Evolutionary conservation across 192 early-diverging fungal species (phyloP), one percentile per base, ranked within the genome.

Genomic region (Umbelopsis ramanniana): DNA sequence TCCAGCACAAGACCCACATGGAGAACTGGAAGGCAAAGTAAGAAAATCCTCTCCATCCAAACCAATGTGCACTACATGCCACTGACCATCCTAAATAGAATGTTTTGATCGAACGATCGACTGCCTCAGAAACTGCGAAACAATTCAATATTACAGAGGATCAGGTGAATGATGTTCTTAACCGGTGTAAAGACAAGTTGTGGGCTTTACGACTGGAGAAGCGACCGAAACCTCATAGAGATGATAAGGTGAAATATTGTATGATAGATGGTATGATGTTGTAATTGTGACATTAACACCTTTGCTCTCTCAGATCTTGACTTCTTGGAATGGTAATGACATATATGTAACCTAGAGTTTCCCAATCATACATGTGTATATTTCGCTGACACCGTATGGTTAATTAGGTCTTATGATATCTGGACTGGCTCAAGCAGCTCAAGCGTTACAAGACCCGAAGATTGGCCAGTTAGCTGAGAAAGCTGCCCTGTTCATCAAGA

Each of bases 11-110:
- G 89, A 90, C 66, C 87, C 87, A 23, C 88, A 89, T 47, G 80
- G 83, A 4, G 89, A 90, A 70, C 46, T 90, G 14, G 29, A n/a
- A 21, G 74, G 79, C 37, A 87, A 89, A 73, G 87, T 87, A 83
- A 21, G 12, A 12, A 1, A 43, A 4, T 6, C 40, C 11, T 7
- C 11, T 43, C 6, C 40, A 1, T 0, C 17, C 19, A 19, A 4
- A 17, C 0, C 7, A 17, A 17, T 50, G 48, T 50, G 9, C 17
- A 17, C 15, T 50, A 3, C 5, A 50, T 50, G 48, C 17, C 17
- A 2, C 48, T 21, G 9, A n/a, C 48, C 48, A 5, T 50, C 26
- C 37, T 3, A 29, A 35, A 73, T 70, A 88, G 82, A 90, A 90
- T 74, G 84, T 90, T 8, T 74, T 90, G 38, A 82, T 82, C 66